These are phyloP conservation scores for Colletotrichum sp. DNA, from an alignment of 2,329 filamentous ascomycete genomes.

Conservation along the genomic window DNA sequence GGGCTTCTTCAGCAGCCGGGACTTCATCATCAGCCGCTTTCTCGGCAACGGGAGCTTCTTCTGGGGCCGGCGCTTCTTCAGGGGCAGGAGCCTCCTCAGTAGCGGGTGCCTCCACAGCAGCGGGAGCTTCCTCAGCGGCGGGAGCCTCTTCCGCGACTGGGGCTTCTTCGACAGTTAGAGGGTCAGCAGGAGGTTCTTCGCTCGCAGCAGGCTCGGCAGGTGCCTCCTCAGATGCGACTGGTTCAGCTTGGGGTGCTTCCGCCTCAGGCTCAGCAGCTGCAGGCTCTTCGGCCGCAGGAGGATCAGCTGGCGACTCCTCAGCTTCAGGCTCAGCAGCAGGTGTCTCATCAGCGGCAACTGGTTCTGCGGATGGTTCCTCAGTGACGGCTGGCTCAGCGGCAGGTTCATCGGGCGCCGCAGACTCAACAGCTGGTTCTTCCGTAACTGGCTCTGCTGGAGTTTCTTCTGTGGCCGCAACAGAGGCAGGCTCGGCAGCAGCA, in stretches of 20 bases:
- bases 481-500: not conserved
- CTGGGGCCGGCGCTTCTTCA: not conserved
- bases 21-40: not conserved
- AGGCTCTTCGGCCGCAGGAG: not conserved
- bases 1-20: not conserved
- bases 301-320: not conserved
- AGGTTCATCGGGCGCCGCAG: not conserved
- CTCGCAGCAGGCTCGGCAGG: not conserved
- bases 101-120: not conserved
- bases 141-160: not conserved
- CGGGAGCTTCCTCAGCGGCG: not conserved
- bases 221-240: not conserved
- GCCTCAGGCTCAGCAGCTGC: not conserved
- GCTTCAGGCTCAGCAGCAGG: not conserved
- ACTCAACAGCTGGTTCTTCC: not conserved
- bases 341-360: not conserved
- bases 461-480: not conserved
- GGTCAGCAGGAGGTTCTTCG: not conserved
- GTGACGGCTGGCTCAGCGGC: not conserved
- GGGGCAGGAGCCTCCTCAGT: not conserved
- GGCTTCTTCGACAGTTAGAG: not conserved
- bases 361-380: not conserved
- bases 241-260: not conserved
- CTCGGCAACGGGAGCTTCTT: not conserved
- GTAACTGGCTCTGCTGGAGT: not conserved